phyloP scores from a whole-genome alignment of 805 yeast genomes.

The Yamadazyma tumulicola region DNA sequence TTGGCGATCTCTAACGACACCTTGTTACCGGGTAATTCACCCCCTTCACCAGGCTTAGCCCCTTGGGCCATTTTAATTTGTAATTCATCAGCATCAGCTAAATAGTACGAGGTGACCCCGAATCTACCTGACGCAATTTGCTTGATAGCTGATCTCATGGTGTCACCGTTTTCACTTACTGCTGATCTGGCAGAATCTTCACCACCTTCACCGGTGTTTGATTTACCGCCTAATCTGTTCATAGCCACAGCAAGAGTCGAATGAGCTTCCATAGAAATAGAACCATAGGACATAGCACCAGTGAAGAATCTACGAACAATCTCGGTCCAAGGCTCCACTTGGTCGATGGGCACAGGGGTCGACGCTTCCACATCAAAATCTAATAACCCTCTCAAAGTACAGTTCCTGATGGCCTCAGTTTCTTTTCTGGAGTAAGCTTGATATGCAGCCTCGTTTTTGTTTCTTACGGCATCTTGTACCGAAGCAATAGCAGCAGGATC shows the following conservation, averaged over 20 bases:
- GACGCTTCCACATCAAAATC: slow-evolving; percentile 80
- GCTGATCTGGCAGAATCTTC: slow-evolving; percentile 90
- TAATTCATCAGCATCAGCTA: slow-evolving; percentile 94
- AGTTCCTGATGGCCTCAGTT: slow-evolving; percentile 84
- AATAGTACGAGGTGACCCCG: slow-evolving; percentile 93
- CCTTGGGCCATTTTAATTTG: slow-evolving; percentile 99
- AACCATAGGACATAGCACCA: slow-evolving; percentile 99
- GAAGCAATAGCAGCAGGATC: slow-evolving; percentile 94
- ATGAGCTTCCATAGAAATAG: slow-evolving; percentile 97
- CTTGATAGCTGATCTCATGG: slow-evolving; percentile 98
- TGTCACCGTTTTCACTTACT: slow-evolving; percentile 82
- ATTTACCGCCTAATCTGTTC: slow-evolving; percentile 97
- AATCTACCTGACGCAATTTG: slow-evolving; percentile 98
- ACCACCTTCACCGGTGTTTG: slow-evolving; percentile 99
- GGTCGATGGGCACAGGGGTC: slow-evolving; percentile 85
- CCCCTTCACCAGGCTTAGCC: slow-evolving; percentile 99
- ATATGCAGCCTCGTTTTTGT: slow-evolving; percentile 91
- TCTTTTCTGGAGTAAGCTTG: slow-evolving; percentile 87
- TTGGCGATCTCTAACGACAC: slow-evolving; percentile 85
- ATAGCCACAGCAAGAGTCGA: slow-evolving; percentile 97
- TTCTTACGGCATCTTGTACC: slow-evolving; percentile 96
- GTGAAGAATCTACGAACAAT: slow-evolving; percentile 95
- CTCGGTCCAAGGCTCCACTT: slow-evolving; percentile 99
- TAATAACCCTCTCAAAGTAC: slow-evolving; percentile 90
- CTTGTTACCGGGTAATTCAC: slow-evolving; percentile 94